Evolutionary conservation across 75 land plant genomes (phyloP), one percentile per base, ranked within the genome.

Genomic region (Selaginella moellendorffii): DNA sequence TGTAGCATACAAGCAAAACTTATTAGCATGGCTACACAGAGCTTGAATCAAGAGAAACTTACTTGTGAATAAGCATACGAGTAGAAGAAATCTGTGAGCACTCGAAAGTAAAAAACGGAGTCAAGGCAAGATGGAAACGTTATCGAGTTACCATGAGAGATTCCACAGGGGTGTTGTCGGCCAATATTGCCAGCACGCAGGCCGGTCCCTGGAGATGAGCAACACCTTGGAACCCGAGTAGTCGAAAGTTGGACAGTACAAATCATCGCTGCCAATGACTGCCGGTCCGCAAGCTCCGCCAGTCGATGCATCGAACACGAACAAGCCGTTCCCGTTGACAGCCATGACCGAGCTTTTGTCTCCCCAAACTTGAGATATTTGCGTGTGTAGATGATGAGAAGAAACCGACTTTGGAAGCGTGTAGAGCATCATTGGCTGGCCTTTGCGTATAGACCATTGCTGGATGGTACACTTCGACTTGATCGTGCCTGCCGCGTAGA

Each of bases 281-380:
- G 59, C 25, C 88, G 68, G 83, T 93, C 51, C 78, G 30, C 51
- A 14, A 0, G 8, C 67, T 42, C 76, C 75, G 28, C 82, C 84
- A 23, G 61, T 79, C 30, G 29, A 31, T 2, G 73, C 69, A 68
- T 90, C 82, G 65, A 89, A 95, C 2, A 90, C 72, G 61, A 66
- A 84, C 59, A 95, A 59, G 5, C 97, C 99, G 54, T 74, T 66
- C 20, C 87, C 88, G 73, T 78, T 80, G 17, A 82, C 65, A 36
- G 81, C 90, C 85, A 95, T 95, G 27, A 84, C 88, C 19, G 77
- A 66, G 58, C 74, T 72, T 0, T 75, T 65, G 58, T 77, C 72
- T 24, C 99, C 99, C 99, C 99, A 95, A 20, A 95, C 99, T 69
- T 95, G 99, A 12, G 30, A 29, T 79, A 70, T 14, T 69, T 59